Evolutionary conservation across 495 filamentous ascomycete species (phyloP).

Genomic region (Parathielavia appendiculata): DNA sequence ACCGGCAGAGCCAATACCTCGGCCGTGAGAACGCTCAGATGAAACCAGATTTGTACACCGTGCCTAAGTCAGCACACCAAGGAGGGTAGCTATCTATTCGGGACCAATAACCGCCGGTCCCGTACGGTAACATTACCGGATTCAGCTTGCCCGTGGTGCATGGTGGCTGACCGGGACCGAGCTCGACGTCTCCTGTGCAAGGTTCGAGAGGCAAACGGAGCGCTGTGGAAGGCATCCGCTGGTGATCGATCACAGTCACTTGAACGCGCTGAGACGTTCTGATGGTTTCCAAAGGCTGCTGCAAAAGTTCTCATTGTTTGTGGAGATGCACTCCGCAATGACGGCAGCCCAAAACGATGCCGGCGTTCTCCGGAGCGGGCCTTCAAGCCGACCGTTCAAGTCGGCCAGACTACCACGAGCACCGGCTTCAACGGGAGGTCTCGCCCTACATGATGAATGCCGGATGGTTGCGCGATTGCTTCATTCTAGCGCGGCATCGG

Average conservation of each 20-base stretch:
- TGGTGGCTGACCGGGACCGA: constrained; percentile 1
- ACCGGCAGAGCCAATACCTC: constrained; percentile 21
- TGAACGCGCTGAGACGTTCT: too few species aligned
- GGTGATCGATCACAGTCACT: not conserved
- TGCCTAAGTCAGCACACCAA: constrained; percentile 31
- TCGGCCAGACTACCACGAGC: not conserved
- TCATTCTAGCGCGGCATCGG: not conserved
- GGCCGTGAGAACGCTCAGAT: constrained; percentile 4
- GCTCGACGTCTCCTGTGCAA: not conserved
- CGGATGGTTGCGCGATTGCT: not conserved
- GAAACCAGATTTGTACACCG: constrained; percentile 19
- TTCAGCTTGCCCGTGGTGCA: not conserved
- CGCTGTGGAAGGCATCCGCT: constrained; percentile 10
- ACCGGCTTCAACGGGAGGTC: constrained; percentile 1
- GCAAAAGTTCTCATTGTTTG: constrained; percentile 2
- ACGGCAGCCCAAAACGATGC: constrained; percentile 6
- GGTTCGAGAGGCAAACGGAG: not conserved
- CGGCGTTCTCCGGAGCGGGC: constrained; percentile 15
- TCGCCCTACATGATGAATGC: constrained; percentile 3
- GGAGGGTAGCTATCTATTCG: constrained; percentile 23
- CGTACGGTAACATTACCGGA: not conserved
- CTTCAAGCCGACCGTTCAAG: constrained; percentile 13
- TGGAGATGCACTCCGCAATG: not conserved
- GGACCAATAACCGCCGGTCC: not conserved
- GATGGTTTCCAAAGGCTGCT: not conserved